Conservation (phyloP, 805 yeast genomes). For the Suhomyces xylopsoci region DNA sequence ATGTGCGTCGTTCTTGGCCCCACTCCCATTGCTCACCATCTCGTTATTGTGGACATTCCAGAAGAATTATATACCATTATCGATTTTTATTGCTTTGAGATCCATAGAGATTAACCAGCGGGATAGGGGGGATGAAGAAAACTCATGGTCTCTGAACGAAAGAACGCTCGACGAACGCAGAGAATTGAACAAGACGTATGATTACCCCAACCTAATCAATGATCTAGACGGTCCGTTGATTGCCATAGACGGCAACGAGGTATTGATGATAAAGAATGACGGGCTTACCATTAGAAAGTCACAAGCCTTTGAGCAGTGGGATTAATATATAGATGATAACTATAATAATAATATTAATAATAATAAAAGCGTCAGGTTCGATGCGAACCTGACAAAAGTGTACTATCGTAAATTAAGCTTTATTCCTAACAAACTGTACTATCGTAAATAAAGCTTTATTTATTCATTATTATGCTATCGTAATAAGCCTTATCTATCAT, state of each 20-base stretch:
- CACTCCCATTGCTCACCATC: constrained; percentile 69
- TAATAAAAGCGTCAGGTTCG: too few species aligned
- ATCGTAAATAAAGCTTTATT: too few species aligned
- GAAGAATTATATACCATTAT: constrained; percentile 73
- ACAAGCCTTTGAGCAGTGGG: constrained; percentile 14
- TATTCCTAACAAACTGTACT: too few species aligned
- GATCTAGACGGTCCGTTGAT: constrained; percentile 85
- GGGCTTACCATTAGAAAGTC: constrained; percentile 28
- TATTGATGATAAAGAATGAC: constrained; percentile 26
- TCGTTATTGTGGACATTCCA: constrained; percentile 77
- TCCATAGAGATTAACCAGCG: constrained; percentile 57
- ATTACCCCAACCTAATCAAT: constrained; percentile 69
- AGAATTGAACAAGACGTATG: constrained; percentile 67
- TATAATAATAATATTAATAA: too few species aligned
- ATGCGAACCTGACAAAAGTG: too few species aligned
- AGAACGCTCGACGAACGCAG: constrained; percentile 76
- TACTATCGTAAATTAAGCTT: too few species aligned
- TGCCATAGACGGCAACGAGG: constrained; percentile 54
- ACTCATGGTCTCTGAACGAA: constrained; percentile 10
- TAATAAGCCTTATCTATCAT: too few species aligned
- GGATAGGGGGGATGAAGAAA: constrained; percentile 17
- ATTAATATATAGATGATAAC: neutral
- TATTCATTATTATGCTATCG: too few species aligned
- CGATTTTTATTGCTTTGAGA: constrained; percentile 81
- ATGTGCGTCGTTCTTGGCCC: constrained; percentile 67